phyloP scores from a whole-genome alignment of 164 flowering plant species.

The Berberis thunbergii region DNA sequence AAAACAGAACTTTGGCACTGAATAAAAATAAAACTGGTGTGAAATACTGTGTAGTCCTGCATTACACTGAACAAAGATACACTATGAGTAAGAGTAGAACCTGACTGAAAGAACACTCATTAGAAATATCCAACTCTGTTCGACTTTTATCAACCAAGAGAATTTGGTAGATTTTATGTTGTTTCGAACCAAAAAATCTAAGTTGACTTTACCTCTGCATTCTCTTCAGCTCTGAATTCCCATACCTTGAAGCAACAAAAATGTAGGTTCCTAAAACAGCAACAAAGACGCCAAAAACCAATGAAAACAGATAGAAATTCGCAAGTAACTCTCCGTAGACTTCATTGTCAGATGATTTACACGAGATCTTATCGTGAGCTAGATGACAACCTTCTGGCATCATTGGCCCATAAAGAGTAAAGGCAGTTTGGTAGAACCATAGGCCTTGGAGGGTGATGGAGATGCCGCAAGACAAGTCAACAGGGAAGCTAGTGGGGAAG shows the following conservation, averaged over 20 bases:
- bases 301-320: constrained; percentile 62
- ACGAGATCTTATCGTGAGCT: constrained; percentile 32
- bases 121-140: too few relatives aligned
- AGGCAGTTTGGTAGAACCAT: constrained; percentile 98
- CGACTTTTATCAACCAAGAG: too few relatives aligned
- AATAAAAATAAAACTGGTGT: too few relatives aligned
- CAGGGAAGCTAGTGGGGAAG: constrained; percentile 60
- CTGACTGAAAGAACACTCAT: too few relatives aligned
- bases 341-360: constrained; percentile 41
- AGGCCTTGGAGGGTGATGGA: constrained; percentile 93
- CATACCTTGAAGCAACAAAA: constrained; percentile 41
- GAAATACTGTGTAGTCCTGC: too few relatives aligned
- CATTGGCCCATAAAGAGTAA: constrained; percentile 87
- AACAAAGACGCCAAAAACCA: constrained; percentile 44
- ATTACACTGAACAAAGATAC: too few relatives aligned
- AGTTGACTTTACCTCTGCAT: background rate
- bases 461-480: constrained; percentile 63
- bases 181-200: too few relatives aligned
- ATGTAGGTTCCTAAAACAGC: constrained; percentile 37
- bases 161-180: too few relatives aligned
- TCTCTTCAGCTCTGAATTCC: constrained; percentile 20
- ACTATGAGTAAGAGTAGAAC: too few relatives aligned
- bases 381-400: constrained; percentile 83
- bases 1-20: too few relatives aligned
- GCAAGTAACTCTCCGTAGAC: constrained; percentile 79